Conservation (phyloP, 2,329 filamentous ascomycete species). For the Pseudogymnoascus sp. region DNA sequence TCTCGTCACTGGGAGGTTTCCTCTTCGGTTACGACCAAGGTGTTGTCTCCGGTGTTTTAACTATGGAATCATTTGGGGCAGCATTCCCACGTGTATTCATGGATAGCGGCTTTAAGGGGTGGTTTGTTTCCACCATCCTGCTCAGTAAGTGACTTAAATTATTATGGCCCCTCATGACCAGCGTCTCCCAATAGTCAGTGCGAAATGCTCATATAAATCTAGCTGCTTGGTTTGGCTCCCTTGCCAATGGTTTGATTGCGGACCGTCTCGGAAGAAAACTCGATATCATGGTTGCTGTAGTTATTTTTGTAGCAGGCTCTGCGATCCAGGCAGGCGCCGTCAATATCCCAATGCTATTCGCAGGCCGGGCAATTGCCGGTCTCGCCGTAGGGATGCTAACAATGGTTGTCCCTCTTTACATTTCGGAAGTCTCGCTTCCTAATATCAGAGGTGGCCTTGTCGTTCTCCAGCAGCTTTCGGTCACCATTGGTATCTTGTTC, state of each 20-base stretch:
- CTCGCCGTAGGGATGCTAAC: conserved; percentile 42
- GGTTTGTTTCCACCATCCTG: conserved; percentile 45
- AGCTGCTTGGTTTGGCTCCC: conserved; percentile 43
- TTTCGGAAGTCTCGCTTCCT: conserved; percentile 25
- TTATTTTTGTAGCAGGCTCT: conserved; percentile 27
- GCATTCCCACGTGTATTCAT: conserved; percentile 34
- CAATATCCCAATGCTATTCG: conserved; percentile 37
- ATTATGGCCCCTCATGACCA: not conserved
- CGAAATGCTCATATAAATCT: not conserved
- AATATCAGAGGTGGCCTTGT: conserved; percentile 25
- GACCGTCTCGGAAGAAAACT: conserved; percentile 27
- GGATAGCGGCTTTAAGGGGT: conserved; percentile 43
- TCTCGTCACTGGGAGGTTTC: conserved; percentile 36
- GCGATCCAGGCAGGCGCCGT: conserved; percentile 29
- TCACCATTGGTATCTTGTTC: conserved; percentile 26
- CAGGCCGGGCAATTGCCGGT: conserved; percentile 40
- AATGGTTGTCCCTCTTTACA: conserved; percentile 41
- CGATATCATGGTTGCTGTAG: conserved; percentile 27
- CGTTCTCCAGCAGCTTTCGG: conserved; percentile 24
- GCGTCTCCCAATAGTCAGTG: not conserved
- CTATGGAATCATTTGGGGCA: conserved; percentile 38
- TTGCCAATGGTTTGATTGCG: conserved; percentile 34
- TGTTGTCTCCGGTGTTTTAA: conserved; percentile 41
- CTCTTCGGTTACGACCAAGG: conserved; percentile 44
- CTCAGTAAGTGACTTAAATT: conserved; percentile 28